These are phyloP conservation scores for Daldinia childiae DNA, from an alignment of 495 filamentous ascomycete genomes.

Conservation along the genomic window DNA sequence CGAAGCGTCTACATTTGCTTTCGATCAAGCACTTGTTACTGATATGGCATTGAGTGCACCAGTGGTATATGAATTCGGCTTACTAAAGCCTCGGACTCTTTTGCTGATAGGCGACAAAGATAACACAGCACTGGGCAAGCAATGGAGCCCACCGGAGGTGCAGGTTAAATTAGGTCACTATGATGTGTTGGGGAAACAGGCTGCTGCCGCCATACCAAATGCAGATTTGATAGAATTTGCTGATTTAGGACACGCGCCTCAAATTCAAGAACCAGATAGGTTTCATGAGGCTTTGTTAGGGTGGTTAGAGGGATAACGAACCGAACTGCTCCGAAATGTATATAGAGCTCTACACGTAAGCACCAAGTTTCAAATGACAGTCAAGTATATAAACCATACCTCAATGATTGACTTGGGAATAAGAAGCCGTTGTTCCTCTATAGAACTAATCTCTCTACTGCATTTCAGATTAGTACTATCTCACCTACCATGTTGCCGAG, in stretches of 20 bases:
- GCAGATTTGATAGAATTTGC: conserved; percentile 53
- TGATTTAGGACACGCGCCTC: conserved; percentile 56
- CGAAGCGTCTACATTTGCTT: conserved; percentile 45
- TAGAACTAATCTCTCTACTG: not conserved
- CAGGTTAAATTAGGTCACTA: conserved; percentile 53
- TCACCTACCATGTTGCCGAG: not conserved
- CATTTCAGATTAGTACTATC: not conserved
- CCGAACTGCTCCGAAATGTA: not conserved
- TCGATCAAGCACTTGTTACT: conserved; percentile 49
- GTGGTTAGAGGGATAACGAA: conserved; percentile 43
- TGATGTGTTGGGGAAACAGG: conserved; percentile 52
- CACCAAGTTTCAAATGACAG: not conserved
- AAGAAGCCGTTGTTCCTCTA: not conserved
- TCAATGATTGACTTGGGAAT: not conserved
- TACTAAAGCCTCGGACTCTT: conserved; percentile 49
- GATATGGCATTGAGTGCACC: conserved; percentile 58
- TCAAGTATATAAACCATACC: not conserved
- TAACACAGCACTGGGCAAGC: conserved; percentile 57
- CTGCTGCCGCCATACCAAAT: conserved; percentile 51
- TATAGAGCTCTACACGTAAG: conserved; percentile 2
- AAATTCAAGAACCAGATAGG: conserved; percentile 52
- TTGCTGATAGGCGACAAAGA: conserved; percentile 54
- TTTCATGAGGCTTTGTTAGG: conserved; percentile 49
- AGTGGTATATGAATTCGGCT: conserved; percentile 54
- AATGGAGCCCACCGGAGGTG: conserved; percentile 56